Evolutionary conservation across 1,284 basidiomycete genomes (phyloP), one percentile per base, ranked within the genome.

Genomic region (Lignosus rhinocerotis): DNA sequence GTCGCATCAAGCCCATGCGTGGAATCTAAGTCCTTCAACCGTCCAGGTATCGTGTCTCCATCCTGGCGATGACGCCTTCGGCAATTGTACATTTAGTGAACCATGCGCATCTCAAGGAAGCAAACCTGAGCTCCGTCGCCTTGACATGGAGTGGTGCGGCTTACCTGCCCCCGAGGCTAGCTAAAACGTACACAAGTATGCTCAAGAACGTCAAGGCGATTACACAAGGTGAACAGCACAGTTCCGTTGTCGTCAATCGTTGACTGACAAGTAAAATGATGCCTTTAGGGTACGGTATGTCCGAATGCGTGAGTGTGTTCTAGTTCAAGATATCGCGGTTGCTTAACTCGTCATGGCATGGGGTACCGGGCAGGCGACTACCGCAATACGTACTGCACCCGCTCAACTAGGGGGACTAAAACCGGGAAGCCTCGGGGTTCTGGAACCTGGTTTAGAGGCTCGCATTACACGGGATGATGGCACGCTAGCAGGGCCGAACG

Each of bases 201-300:
- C 64, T 79, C 3, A 73, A 77, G 1, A 65, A 70, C 10, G 70
- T 74, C 6, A 65, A 73, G 0, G 64, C 66, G 0, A 73, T 84
- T n/a, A 39, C 56, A 0, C 81, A 84, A 76, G 87, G 87, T 87
- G 3, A 68, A 30, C 8, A 9, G 1, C 2, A 10, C 12, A 25
- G 9, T 14, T 10, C 25, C 12, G 3, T 2, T n/a, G 11, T 25
- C 11, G 8, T 21, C 9, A 8, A 5, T 19, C 4, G 11, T 45
- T 11, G 30, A 19, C 12, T 4, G 11, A 45, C 17, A 6, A 12
- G 11, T 2, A 6, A 25, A 2, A 4, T 25, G 25, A 25, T 25
- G 2, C 25, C 25, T 25, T 25, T 61, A 86, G 88, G 88, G 0
- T 92, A 88, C 66, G 90, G 90, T 14, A 83, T 92, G 78, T 89